These are phyloP conservation scores for Pestalotiopsis sp. DNA, from an alignment of 2,329 filamentous ascomycete genomes.

Conservation along the genomic window DNA sequence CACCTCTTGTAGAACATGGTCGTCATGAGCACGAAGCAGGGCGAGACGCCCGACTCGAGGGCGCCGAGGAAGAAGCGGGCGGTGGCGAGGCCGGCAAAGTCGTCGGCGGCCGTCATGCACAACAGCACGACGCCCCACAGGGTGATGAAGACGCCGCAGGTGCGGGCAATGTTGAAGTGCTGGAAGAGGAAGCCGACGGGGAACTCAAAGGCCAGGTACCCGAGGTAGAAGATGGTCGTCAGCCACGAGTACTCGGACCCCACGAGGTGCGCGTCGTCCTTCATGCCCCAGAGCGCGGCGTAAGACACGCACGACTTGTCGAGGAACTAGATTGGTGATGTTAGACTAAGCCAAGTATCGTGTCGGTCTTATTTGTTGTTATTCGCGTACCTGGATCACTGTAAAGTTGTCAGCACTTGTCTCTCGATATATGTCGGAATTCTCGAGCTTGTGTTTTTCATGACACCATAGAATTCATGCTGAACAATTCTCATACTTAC, in stretches of 20 bases:
- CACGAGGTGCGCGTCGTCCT: conserved; percentile 58
- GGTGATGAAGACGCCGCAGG: conserved; percentile 47
- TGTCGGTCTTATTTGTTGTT: background rate
- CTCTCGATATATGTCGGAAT: background rate
- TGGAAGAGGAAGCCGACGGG: conserved; percentile 36
- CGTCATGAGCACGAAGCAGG: conserved; percentile 64
- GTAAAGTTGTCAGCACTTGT: background rate
- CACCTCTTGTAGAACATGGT: background rate
- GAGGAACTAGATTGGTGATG: conserved; percentile 18
- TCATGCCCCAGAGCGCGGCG: conserved; percentile 67
- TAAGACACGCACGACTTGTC: conserved; percentile 61
- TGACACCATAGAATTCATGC: no score
- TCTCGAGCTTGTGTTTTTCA: no score
- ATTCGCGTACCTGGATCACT: conserved; percentile 3
- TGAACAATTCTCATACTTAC: background rate
- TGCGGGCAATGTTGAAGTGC: conserved; percentile 36
- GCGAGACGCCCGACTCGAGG: conserved; percentile 58
- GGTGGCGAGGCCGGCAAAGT: conserved; percentile 57
- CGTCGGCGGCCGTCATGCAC: conserved; percentile 56
- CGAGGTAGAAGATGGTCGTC: conserved; percentile 56
- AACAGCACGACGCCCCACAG: conserved; percentile 53
- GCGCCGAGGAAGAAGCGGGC: conserved; percentile 65
- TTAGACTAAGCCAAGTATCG: background rate
- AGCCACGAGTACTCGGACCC: conserved; percentile 63
- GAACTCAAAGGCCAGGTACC: conserved; percentile 32